Evolutionary conservation across 108 stramenopile genomes (phyloP).

Genomic region (Fragilaria crotonensis): DNA sequence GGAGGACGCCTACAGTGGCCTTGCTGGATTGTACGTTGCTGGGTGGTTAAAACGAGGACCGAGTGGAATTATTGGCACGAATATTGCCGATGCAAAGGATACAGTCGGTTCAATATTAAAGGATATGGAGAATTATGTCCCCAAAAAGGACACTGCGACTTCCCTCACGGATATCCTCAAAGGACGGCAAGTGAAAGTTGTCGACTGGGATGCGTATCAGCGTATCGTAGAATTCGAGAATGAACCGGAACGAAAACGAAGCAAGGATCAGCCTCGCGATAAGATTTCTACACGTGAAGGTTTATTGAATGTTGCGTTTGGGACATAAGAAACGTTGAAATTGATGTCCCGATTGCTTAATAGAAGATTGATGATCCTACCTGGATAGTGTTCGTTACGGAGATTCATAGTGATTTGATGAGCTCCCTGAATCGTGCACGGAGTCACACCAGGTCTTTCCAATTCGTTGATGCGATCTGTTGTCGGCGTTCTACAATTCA

Average conservation of each 20-base stretch:
- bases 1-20: constrained; percentile 13
- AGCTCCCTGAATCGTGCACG: too few relatives aligned
- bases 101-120: constrained; percentile 81
- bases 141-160: background rate
- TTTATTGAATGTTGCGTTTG: constrained; percentile 30
- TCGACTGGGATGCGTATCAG: constrained; percentile 58
- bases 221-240: constrained; percentile 49
- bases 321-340: background rate
- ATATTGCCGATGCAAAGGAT: constrained; percentile 85
- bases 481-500: too few relatives aligned
- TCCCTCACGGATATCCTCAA: constrained; percentile 27
- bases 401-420: too few relatives aligned
- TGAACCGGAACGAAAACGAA: constrained; percentile 23
- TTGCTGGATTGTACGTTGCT: constrained; percentile 79
- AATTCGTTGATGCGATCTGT: too few relatives aligned
- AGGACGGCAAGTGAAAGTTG: constrained; percentile 18
- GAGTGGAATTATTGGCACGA: constrained; percentile 95
- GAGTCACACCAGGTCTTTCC: too few relatives aligned
- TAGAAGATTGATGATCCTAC: too few relatives aligned
- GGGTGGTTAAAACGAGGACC: constrained; percentile 99
- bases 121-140: constrained; percentile 26
- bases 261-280: constrained; percentile 44
- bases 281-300: constrained; percentile 42
- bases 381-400: too few relatives aligned
- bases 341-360: too few relatives aligned